Evolutionary conservation across 2,329 filamentous ascomycete genomes (phyloP).

Genomic region (Cercospora berteroae): DNA sequence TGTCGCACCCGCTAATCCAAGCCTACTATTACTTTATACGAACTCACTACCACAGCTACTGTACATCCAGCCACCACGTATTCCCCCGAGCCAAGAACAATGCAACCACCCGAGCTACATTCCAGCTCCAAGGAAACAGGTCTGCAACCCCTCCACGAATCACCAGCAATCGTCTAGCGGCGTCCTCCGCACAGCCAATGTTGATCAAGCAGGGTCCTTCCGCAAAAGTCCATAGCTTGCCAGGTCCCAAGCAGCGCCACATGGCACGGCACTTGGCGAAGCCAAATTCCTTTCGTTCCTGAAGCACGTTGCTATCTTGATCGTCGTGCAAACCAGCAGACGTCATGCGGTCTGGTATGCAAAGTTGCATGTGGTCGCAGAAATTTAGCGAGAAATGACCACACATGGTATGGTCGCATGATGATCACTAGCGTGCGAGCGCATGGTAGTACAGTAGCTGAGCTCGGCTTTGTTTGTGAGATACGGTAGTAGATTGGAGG

Average conservation of each 20-base stretch:
- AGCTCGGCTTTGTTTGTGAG: neutral
- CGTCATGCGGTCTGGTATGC: neutral
- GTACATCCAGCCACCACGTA: neutral
- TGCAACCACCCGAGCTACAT: neutral
- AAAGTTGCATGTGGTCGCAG: neutral
- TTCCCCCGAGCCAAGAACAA: neutral
- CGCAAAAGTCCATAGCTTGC: constrained; percentile 4
- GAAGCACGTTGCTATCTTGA: neutral
- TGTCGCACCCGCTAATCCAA: neutral
- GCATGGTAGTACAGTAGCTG: neutral
- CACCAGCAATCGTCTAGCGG: neutral
- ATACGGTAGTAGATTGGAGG: neutral
- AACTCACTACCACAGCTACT: neutral
- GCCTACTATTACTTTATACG: neutral
- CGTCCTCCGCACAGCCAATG: constrained; percentile 1
- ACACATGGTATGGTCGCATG: neutral
- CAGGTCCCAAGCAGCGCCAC: neutral
- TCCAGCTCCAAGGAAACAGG: neutral
- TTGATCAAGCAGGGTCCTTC: constrained; percentile 6
- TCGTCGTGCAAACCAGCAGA: neutral
- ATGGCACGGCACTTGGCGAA: constrained; percentile 2
- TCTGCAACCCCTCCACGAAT: neutral
- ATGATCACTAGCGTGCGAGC: neutral
- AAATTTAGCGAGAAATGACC: neutral
- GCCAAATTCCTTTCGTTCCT: neutral